A percentile compares a stretch with the other conserved stretches of the same genome.
Conservation (phyloP, 2,329 filamentous ascomycete species). For the Pseudogymnoascus sp. region DNA sequence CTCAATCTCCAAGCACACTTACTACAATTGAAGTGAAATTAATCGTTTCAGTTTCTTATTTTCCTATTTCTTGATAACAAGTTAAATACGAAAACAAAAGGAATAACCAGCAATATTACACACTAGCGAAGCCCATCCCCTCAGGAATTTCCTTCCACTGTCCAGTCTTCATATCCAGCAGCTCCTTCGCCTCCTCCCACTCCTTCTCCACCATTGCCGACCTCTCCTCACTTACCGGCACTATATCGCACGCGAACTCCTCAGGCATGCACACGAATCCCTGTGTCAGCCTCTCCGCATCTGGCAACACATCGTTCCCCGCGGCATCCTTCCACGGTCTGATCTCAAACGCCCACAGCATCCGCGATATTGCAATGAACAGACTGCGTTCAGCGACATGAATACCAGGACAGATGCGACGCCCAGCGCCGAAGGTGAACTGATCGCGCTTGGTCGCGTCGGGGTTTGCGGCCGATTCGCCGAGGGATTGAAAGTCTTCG, state of each 20-base stretch:
- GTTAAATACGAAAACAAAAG: background rate
- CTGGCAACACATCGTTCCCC: conserved; percentile 27
- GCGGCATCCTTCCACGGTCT: conserved; percentile 20
- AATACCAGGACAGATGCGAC: conserved; percentile 48
- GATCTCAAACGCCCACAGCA: conserved; percentile 23
- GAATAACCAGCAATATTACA: background rate
- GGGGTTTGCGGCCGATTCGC: conserved; percentile 27
- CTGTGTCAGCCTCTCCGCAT: conserved; percentile 30
- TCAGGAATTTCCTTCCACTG: conserved; percentile 24
- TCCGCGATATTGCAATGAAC: conserved; percentile 37
- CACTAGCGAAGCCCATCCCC: conserved; percentile 10
- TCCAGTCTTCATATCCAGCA: conserved; percentile 21
- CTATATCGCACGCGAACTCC: conserved; percentile 27
- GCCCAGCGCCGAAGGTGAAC: conserved; percentile 47
- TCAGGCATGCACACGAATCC: conserved; percentile 33
- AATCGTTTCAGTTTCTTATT: background rate
- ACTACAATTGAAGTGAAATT: background rate
- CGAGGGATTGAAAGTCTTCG: conserved; percentile 13
- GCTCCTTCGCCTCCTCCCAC: conserved; percentile 18
- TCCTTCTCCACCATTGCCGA: conserved; percentile 23
- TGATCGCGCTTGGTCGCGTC: conserved; percentile 39
- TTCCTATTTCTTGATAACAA: background rate
- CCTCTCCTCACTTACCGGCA: conserved; percentile 23
- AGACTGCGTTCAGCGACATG: conserved; percentile 42
- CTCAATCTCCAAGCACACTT: background rate